These are phyloP conservation scores for Gossypium trilobum DNA, from an alignment of 441 rosid genomes.

Conservation along the genomic window DNA sequence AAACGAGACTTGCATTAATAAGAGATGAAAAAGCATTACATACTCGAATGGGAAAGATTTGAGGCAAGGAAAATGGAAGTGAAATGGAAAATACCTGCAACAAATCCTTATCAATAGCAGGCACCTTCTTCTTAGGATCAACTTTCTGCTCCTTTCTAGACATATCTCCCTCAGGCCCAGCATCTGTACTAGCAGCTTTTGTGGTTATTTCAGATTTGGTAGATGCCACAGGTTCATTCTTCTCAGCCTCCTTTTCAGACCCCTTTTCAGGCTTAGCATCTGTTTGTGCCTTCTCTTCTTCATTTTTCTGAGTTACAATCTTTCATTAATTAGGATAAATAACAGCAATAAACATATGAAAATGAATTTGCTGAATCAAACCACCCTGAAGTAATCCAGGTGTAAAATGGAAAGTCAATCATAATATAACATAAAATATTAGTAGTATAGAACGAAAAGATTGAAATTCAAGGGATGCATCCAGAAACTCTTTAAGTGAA, in stretches of 20 bases:
- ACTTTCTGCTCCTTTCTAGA: constrained; percentile 27
- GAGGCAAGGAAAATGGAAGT: neutral
- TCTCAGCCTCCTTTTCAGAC: constrained; percentile 21
- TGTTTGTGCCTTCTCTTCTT: constrained; percentile 32
- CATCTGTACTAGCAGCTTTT: constrained; percentile 32
- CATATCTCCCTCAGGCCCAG: constrained; percentile 26
- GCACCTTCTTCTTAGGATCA: constrained; percentile 37
- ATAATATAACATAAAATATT: neutral
- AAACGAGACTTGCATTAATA: constrained; percentile 5
- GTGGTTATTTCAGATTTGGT: constrained; percentile 23
- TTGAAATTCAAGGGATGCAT: constrained; percentile 5
- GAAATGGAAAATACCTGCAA: constrained; percentile 49
- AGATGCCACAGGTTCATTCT: constrained; percentile 33
- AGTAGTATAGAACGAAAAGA: neutral
- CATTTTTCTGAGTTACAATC: constrained; percentile 32
- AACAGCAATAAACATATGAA: neutral
- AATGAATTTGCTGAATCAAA: neutral
- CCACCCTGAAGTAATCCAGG: neutral
- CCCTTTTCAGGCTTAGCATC: constrained; percentile 30
- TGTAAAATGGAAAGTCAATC: neutral
- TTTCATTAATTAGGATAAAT: neutral
- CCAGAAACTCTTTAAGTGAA: neutral
- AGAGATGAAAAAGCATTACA: neutral
- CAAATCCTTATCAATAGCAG: constrained; percentile 56
- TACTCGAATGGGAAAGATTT: neutral